These are phyloP conservation scores for Piloderma croceum DNA, from an alignment of 768 basidiomycete species.

Conservation along the genomic window DNA sequence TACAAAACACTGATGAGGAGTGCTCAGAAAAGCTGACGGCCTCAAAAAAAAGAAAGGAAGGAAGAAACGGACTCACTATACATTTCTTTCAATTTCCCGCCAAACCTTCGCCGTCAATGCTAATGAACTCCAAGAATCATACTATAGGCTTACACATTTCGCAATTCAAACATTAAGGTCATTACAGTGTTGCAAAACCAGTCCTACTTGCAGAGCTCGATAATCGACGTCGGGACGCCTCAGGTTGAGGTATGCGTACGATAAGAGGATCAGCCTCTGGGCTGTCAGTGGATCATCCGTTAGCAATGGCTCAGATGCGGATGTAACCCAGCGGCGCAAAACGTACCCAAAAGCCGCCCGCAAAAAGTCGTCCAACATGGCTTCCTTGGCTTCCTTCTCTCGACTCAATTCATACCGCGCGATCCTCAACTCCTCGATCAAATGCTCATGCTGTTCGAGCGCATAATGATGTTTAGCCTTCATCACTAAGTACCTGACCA, in stretches of 20 bases:
- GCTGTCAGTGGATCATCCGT: slow-evolving; percentile 1
- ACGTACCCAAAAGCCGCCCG: slow-evolving; percentile 47
- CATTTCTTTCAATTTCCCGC: neutral
- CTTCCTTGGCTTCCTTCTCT: slow-evolving; percentile 57
- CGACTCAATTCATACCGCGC: slow-evolving; percentile 45
- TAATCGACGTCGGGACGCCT: neutral
- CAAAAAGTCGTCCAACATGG: slow-evolving; percentile 50
- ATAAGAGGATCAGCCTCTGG: slow-evolving; percentile 13
- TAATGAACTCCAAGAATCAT: no score
- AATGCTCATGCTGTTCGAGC: slow-evolving; percentile 57
- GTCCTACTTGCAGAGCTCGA: neutral
- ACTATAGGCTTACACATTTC: neutral
- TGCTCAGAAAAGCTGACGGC: neutral
- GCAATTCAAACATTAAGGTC: neutral
- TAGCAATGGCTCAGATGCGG: slow-evolving; percentile 6
- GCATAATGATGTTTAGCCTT: slow-evolving; percentile 77
- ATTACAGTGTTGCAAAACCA: neutral
- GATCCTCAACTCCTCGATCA: slow-evolving; percentile 60
- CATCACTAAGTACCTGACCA: slow-evolving; percentile 65
- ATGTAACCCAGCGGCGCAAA: slow-evolving; percentile 14
- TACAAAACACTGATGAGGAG: neutral
- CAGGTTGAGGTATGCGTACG: slow-evolving; percentile 4
- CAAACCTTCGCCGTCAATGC: neutral
- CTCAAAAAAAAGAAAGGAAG: neutral
- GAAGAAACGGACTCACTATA: neutral